phyloP scores from a whole-genome alignment of 1,284 basidiomycete species.

The Pascua sp. region DNA sequence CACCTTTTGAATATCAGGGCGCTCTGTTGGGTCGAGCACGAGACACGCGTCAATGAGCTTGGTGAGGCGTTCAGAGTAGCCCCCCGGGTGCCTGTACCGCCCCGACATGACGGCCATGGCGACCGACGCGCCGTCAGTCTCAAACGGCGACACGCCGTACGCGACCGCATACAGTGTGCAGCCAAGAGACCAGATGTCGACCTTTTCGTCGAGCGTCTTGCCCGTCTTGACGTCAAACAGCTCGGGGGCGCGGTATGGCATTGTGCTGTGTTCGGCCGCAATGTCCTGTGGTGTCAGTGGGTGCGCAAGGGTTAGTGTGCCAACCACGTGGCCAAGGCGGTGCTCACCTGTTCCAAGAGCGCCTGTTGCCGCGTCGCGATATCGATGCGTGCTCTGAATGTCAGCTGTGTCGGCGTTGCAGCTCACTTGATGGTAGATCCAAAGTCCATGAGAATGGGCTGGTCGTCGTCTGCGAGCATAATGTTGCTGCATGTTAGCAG shows the following conservation, averaged over 20 bases:
- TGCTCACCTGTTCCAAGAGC: constrained; percentile 56
- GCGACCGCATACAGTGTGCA: constrained; percentile 88
- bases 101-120: constrained; percentile 93
- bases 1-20: constrained; percentile 81
- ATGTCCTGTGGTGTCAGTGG: constrained; percentile 62
- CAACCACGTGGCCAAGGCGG: constrained; percentile 55
- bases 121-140: constrained; percentile 83
- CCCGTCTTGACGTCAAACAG: constrained; percentile 94
- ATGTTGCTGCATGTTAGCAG: constrained; percentile 58
- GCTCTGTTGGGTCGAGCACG: constrained; percentile 69
- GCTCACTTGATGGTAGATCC: constrained; percentile 62
- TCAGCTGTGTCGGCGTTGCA: neutral
- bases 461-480: constrained; percentile 90
- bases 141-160: constrained; percentile 89
- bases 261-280: constrained; percentile 90
- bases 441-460: constrained; percentile 96
- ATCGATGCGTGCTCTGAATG: constrained; percentile 40
- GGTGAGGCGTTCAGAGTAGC: constrained; percentile 73
- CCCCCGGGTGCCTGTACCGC: constrained; percentile 68
- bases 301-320: constrained; percentile 2
- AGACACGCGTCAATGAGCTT: constrained; percentile 79
- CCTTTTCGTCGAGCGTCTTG: constrained; percentile 79
- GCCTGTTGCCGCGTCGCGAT: constrained; percentile 75
- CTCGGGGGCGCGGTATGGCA: constrained; percentile 94
- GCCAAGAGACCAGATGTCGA: constrained; percentile 94